Evolutionary conservation across 495 filamentous ascomycete species (phyloP).

Genomic region (Trichoderma orchidacearum): DNA sequence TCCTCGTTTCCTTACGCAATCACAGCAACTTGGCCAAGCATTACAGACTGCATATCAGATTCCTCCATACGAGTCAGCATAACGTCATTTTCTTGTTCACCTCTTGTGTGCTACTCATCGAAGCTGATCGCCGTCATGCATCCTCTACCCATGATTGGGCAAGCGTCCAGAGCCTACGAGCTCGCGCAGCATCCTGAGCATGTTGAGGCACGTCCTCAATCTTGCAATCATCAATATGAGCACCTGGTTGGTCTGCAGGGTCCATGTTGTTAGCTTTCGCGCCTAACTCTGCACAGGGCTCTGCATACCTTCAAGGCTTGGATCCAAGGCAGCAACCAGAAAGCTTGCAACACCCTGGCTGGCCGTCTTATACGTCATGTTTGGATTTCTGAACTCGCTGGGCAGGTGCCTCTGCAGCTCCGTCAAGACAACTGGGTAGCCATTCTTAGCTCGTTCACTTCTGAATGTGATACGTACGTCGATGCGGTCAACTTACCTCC

Average conservation of each 20-base stretch:
- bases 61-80: too few species aligned
- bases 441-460: background rate
- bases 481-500: background rate
- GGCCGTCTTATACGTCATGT: constrained; percentile 1
- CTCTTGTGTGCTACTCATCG: too few species aligned
- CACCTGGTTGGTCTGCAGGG: background rate
- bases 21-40: too few species aligned
- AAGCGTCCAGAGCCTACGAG: background rate
- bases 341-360: constrained; percentile 3
- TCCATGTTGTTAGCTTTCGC: background rate
- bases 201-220: background rate
- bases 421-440: background rate
- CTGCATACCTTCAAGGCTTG: background rate
- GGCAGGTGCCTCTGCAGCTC: constrained; percentile 1
- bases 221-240: constrained; percentile 1
- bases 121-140: background rate
- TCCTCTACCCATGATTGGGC: background rate
- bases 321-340: constrained; percentile 2
- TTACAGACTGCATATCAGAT: too few species aligned
- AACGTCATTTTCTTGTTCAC: too few species aligned
- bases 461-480: background rate
- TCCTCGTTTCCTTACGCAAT: too few species aligned
- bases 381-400: background rate
- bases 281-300: background rate
- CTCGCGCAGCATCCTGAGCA: background rate